phyloP scores from a whole-genome alignment of 139 green algal genomes.

The Coccomyxa sp. region DNA sequence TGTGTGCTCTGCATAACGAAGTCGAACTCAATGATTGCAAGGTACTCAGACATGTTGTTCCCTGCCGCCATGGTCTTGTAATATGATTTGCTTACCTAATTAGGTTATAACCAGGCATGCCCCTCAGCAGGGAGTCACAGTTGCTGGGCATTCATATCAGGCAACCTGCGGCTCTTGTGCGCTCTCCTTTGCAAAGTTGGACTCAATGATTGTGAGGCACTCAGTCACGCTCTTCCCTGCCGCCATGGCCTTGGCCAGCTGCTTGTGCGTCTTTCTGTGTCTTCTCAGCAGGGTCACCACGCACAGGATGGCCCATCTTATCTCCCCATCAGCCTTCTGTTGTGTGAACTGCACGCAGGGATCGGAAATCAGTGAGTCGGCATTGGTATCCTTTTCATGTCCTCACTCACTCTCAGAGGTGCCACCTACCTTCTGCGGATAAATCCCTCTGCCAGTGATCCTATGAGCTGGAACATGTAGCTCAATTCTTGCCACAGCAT shows the following conservation, averaged over 20 bases:
- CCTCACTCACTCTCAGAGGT: no score
- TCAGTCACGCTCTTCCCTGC: constrained; percentile 5
- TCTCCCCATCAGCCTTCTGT: constrained; percentile 78
- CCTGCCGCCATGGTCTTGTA: constrained; percentile 11
- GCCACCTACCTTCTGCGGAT: no score
- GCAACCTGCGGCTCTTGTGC: no score
- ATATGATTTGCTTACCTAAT: no score
- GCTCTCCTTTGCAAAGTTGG: no score
- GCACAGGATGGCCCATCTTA: constrained; percentile 90
- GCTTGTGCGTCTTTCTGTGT: constrained; percentile 59
- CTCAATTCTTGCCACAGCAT: constrained; percentile 23
- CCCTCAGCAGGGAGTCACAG: no score
- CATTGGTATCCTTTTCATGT: neutral
- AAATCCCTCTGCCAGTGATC: no score
- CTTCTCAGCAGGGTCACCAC: constrained; percentile 72
- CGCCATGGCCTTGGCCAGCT: constrained; percentile 43
- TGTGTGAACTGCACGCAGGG: constrained; percentile 19
- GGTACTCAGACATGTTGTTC: constrained; percentile 11
- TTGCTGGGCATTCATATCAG: no score
- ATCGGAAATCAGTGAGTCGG: neutral
- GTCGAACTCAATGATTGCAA: constrained; percentile 12
- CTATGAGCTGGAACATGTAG: neutral
- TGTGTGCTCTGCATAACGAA: no score
- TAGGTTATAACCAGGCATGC: no score
- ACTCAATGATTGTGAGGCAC: constrained; percentile 20